phyloP scores from a whole-genome alignment of 352 stramenopile species.

The Achlya hypogyna region DNA sequence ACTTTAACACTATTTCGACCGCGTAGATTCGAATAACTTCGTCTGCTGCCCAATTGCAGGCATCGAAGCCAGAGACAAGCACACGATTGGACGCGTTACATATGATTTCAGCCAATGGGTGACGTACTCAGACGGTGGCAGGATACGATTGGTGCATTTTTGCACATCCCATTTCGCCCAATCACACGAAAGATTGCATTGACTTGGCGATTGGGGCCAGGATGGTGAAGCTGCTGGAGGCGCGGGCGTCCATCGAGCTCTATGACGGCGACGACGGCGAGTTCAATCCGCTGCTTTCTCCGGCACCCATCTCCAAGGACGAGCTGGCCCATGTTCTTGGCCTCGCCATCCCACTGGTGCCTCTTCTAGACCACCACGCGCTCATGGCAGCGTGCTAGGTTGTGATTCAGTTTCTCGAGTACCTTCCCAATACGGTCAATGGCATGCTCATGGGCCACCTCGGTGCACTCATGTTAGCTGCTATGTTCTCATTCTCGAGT shows the following conservation, averaged over 20 bases:
- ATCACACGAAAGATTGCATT: not conserved
- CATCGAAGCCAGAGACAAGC: not conserved
- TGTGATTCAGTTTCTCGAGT: slow-evolving; percentile 14
- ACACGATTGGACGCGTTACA: not conserved
- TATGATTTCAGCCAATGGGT: not conserved
- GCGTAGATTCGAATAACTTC: not conserved
- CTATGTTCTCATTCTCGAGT: not conserved
- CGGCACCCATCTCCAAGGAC: slow-evolving; percentile 10
- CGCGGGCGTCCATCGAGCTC: not conserved
- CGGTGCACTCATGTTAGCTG: not conserved
- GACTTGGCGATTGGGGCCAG: not conserved
- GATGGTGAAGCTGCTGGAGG: not conserved
- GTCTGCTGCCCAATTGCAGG: not conserved
- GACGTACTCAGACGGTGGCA: no score
- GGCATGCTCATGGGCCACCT: slow-evolving; percentile 6
- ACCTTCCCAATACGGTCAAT: not conserved
- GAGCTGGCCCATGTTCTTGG: slow-evolving; percentile 1
- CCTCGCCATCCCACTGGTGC: slow-evolving; percentile 8
- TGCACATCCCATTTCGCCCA: not conserved
- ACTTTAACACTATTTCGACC: not conserved
- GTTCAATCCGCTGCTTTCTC: slow-evolving; percentile 19
- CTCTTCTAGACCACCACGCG: not conserved
- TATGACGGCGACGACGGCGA: slow-evolving; percentile 2
- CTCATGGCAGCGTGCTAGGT: not conserved
- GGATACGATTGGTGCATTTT: not conserved